Evolutionary conservation across 441 rosid species (phyloP).

Genomic region (Metrosideros polymorpha): DNA sequence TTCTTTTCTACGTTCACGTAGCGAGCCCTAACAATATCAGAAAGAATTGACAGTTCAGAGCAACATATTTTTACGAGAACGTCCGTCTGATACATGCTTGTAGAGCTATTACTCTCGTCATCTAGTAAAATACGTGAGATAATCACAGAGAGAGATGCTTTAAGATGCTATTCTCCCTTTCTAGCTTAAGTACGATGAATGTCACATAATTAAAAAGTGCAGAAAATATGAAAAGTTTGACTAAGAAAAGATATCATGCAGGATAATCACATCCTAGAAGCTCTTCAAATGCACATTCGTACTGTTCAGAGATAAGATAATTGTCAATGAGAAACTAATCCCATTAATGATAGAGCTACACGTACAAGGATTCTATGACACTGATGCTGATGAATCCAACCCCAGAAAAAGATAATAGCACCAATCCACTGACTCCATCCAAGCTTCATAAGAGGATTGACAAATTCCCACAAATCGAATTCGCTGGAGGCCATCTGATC

Average conservation of each 20-base stretch:
- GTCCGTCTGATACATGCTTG: background rate
- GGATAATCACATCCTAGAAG: background rate
- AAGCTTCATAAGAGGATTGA: slow-evolving; percentile 35
- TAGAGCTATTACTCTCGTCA: background rate
- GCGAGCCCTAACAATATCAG: slow-evolving; percentile 32
- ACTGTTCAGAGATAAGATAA: background rate
- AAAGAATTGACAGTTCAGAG: background rate
- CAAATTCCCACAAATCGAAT: slow-evolving; percentile 18
- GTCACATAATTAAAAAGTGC: background rate
- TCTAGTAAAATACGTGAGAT: background rate
- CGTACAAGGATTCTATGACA: slow-evolving; percentile 63
- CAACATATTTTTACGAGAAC: background rate
- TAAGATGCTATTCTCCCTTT: background rate
- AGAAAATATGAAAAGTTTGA: background rate
- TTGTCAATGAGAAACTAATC: background rate
- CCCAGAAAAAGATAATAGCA: slow-evolving; percentile 47
- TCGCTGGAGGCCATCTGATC: slow-evolving; percentile 14
- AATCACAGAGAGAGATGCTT: background rate
- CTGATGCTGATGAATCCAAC: slow-evolving; percentile 55
- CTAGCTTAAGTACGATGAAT: background rate
- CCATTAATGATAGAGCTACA: background rate
- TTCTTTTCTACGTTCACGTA: slow-evolving; percentile 25
- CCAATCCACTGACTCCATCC: slow-evolving; percentile 53
- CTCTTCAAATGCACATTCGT: background rate
- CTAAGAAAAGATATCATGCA: background rate